Conservation (phyloP, 176 grass and related monocot species). For the Oryza officinalis region DNA sequence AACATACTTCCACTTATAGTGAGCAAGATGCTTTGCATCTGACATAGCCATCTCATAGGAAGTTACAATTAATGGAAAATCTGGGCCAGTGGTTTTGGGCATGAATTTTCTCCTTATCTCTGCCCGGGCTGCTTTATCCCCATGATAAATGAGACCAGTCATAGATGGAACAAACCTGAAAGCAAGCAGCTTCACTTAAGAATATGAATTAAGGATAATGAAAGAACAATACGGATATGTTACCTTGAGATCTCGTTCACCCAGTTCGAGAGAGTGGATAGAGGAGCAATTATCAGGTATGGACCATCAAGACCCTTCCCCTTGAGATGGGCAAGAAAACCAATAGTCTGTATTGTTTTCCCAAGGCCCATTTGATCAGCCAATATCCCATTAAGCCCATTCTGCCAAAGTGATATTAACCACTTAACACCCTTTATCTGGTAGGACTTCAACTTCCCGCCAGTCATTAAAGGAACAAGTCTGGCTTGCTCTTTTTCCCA, state of each 20-base stretch:
- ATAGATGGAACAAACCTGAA: constrained; percentile 89
- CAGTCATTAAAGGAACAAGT: constrained; percentile 89
- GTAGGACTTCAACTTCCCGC: constrained; percentile 86
- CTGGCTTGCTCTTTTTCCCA: constrained; percentile 67
- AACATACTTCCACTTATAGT: constrained; percentile 88
- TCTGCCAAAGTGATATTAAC: constrained; percentile 97
- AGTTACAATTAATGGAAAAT: constrained; percentile 88
- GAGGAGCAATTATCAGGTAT: constrained; percentile 87
- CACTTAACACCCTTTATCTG: constrained; percentile 99
- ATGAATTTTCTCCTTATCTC: constrained; percentile 87
- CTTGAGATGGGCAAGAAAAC: constrained; percentile 94
- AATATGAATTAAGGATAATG: background rate
- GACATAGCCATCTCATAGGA: constrained; percentile 80
- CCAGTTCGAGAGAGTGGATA: constrained; percentile 99
- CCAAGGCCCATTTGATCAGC: constrained; percentile 99
- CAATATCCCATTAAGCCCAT: constrained; percentile 90
- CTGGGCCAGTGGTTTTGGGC: constrained; percentile 53
- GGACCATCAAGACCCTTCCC: constrained; percentile 90
- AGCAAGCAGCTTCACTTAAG: constrained; percentile 33
- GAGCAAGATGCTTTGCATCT: constrained; percentile 75
- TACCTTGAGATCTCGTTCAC: constrained; percentile 86
- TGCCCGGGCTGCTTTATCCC: constrained; percentile 57
- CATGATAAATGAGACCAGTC: constrained; percentile 78
- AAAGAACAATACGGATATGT: constrained; percentile 11
- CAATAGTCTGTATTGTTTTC: constrained; percentile 97